Evolutionary conservation across 148 eudicot genomes (phyloP), one percentile per base, ranked within the genome.

Genomic region (Fagopyrum esculentum): DNA sequence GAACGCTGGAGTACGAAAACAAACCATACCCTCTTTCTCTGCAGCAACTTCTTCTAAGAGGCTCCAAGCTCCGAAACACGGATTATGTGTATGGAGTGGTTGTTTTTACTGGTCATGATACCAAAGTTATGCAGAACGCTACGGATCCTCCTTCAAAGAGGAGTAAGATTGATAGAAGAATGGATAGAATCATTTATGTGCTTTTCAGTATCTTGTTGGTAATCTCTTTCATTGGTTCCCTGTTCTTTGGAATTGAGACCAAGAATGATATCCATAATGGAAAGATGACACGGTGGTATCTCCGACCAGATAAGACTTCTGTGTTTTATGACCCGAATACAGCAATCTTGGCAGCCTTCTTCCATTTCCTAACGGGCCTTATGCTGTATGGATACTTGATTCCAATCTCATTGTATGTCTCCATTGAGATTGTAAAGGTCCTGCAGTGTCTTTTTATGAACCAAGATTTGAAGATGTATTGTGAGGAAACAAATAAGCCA

Each of bases 81-180:
- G 87, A 86, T 7, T 80, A 75, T 72, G 81, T 86, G 56, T 88
- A 78, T 48, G 92, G 92, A 45, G 85, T 82, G 64, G 92, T 83
- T 59, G 75, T 88, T 55, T 88, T 88, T 78, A 88, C 88, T 11
- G 92, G 92, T 76, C 84, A 76, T 11, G 92, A 88, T 61, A 88
- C 92, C 12, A 88, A 88, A 72, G 92, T 88, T 46, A 88, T 84
- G 45, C 92, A 88, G 51, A 88, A 88, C 59, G 79, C 92, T 43
- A 88, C 87, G 4, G 83, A 77, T 11, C 85, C 92, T 26, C 92
- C 92, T 52, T 88, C 92, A n/a, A 71, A 71, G 55, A 71, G 74
- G 43, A 71, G 74, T 49, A 71, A 71, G 55, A 71, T 71, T 71
- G 74, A 88, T 86, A 86, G 44, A 77, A 86, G 82, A 79, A 86